A percentile compares a stretch with the other conserved stretches of the same genome.
These are phyloP conservation scores for Suaeda aralocaspica DNA, from an alignment of 148 eudicot genomes.

Conservation along the genomic window DNA sequence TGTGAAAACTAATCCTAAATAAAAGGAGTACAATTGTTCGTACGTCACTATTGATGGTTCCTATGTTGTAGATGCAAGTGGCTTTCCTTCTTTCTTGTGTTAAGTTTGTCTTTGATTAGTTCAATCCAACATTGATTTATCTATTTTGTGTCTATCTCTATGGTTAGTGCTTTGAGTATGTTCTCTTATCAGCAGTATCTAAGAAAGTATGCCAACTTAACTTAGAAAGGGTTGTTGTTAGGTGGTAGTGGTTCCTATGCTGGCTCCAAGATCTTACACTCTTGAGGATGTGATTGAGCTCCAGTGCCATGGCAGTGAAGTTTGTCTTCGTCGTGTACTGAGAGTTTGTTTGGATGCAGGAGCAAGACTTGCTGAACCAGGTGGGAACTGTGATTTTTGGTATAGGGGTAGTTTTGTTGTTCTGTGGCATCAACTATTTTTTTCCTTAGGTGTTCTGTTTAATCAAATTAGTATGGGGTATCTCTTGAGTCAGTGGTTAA, in stretches of 20 bases:
- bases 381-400: constrained; percentile 25
- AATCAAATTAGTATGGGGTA: background rate
- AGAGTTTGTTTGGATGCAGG: constrained; percentile 93
- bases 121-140: background rate
- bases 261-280: constrained; percentile 96
- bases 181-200: background rate
- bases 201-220: constrained; percentile 4
- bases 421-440: background rate
- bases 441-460: background rate
- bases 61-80: background rate
- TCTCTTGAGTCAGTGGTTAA: background rate
- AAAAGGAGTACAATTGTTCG: background rate
- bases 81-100: background rate
- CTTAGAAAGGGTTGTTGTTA: constrained; percentile 17
- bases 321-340: constrained; percentile 82
- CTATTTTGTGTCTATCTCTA: background rate
- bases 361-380: constrained; percentile 95
- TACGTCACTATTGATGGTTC: background rate
- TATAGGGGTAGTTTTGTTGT: background rate
- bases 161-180: background rate
- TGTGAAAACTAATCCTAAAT: background rate
- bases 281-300: constrained; percentile 96
- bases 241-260: constrained; percentile 89
- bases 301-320: constrained; percentile 98
- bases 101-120: background rate